Percentiles rank a stretch among this genome's conserved stretches.
Conservation (phyloP, 148 eudicot genomes). For the Rhododendron ferrugineum region DNA sequence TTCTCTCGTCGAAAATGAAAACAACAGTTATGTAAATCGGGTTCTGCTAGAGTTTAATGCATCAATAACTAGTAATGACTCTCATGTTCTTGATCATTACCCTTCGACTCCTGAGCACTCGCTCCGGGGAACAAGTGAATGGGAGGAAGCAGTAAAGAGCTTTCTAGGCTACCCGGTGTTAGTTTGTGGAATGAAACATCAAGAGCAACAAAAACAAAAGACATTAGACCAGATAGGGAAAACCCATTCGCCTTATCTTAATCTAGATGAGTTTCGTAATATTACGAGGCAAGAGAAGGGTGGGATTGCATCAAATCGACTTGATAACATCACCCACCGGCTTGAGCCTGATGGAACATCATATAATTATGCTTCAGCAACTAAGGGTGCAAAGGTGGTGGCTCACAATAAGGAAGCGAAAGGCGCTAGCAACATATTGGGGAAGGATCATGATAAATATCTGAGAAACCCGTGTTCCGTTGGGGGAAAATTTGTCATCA, state of each 20-base stretch:
- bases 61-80: slow-evolving; percentile 28
- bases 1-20: slow-evolving; percentile 20
- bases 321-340: slow-evolving; percentile 61
- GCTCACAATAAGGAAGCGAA: too few species aligned
- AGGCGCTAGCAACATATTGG: too few species aligned
- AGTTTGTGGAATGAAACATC: slow-evolving; percentile 37
- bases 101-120: slow-evolving; percentile 27
- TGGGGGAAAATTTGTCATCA: slow-evolving; percentile 14
- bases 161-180: slow-evolving; percentile 44
- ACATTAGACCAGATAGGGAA: slow-evolving; percentile 28
- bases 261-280: slow-evolving; percentile 46
- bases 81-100: slow-evolving; percentile 18
- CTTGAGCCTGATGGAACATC: slow-evolving; percentile 85
- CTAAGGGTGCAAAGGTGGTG: slow-evolving; percentile 92
- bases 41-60: slow-evolving; percentile 36
- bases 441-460: too few species aligned
- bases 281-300: slow-evolving; percentile 37
- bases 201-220: slow-evolving; percentile 20
- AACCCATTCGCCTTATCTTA: slow-evolving; percentile 33
- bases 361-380: slow-evolving; percentile 82
- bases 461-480: too few species aligned
- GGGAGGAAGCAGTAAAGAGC: slow-evolving; percentile 38
- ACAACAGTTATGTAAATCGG: slow-evolving; percentile 23
- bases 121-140: slow-evolving; percentile 22
- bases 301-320: slow-evolving; percentile 28